Percentiles rank a stretch among this genome's conserved stretches.
Evolutionary conservation across 371 early-diverging fungal genomes (phyloP).

Genomic region (Scutellospora calospora): DNA sequence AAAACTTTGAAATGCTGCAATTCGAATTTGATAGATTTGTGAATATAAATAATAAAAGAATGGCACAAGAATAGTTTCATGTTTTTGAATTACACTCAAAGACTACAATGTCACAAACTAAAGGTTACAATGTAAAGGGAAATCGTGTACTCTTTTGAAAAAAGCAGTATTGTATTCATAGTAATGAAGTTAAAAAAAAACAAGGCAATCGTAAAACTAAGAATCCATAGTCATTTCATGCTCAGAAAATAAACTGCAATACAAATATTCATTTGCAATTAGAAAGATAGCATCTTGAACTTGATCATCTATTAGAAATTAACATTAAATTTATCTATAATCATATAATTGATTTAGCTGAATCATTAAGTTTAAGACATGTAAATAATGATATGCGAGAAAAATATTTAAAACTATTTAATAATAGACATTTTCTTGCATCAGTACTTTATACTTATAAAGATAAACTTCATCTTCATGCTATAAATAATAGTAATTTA

Average conservation of each 20-base stretch:
- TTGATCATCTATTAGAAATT: conserved; percentile 3
- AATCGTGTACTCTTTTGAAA: not conserved
- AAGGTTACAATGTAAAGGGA: not conserved
- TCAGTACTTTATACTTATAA: not conserved
- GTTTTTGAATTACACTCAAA: not conserved
- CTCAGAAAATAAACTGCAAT: not conserved
- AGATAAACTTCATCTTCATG: not conserved
- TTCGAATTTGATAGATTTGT: not conserved
- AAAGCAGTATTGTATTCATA: not conserved
- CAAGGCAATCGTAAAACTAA: conserved; percentile 19
- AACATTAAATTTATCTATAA: conserved; percentile 21
- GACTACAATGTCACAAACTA: not conserved
- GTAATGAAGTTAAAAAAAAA: conserved; percentile 20
- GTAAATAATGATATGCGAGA: not conserved
- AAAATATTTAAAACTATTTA: too few species aligned
- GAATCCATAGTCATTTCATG: not conserved
- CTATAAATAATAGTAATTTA: not conserved
- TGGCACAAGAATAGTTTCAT: not conserved
- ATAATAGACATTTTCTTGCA: too few species aligned
- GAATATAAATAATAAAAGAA: not conserved
- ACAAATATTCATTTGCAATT: conserved; percentile 6
- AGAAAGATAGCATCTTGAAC: not conserved
- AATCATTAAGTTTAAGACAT: conserved; percentile 22
- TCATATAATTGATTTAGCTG: conserved; percentile 7
- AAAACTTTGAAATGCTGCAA: conserved; percentile 8